Base-by-base conservation (phyloP, 202 grass and related monocot species). In the Zizania palustris region DNA sequence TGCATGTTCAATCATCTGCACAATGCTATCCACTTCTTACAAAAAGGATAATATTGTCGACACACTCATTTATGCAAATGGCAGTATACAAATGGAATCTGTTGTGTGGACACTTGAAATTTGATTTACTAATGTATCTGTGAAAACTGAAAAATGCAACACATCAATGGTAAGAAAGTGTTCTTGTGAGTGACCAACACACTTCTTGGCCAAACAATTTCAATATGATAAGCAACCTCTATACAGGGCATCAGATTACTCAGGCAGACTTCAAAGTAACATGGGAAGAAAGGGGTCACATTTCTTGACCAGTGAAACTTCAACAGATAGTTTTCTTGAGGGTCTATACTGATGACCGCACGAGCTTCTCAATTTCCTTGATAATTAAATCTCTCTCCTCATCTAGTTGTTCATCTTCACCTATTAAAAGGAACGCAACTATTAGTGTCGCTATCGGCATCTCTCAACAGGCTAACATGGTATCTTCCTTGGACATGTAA, bases 321-420 rank as follows among this genome's bases (percentile, higher is more conserved):
- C 4, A 18, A 74, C 55, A 18, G 75, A 51, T 33, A n/a, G 44
- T 43, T 83, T 42, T 84, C 35, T 16, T 0, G 14, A 78, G 55
- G 61, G 20, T 35, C 21, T 84, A 77, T 80, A 80, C 65, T 53
- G 71, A 80, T 36, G 69, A 60, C 14, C 65, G 85, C 37, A 78
- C 53, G 2, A 99, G 63, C 80, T 85, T 90, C 83, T 89, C 81
- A 6, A 99, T 95, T 78, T 99, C 87, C 63, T 93, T 87, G 45
- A 96, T 73, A 48, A 99, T 75, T 60, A 96, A 59, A 56, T 95
- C 87, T 67, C 77, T 90, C 74, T 99, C 92, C 80, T 99, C 96
- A 61, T 99, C 91, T 78, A 95, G 73, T 71, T 97, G 95, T 69
- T 99, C 91, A 69, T 99, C 96, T 82, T 99, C 96, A 42, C 96